These are phyloP conservation scores for Ilex aquifolium DNA, from an alignment of 257 asterid genomes.

Conservation along the genomic window DNA sequence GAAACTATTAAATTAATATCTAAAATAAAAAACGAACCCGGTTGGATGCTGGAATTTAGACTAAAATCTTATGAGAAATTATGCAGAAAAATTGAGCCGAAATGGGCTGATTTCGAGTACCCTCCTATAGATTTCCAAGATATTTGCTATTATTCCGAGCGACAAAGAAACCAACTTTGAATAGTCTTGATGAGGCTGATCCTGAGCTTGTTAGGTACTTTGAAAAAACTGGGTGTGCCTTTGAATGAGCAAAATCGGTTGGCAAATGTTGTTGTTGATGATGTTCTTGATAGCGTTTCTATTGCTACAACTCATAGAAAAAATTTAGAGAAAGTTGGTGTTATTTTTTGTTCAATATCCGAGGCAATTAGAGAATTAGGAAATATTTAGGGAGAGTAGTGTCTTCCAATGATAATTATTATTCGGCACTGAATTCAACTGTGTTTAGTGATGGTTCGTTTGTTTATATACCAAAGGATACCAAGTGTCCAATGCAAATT, in stretches of 20 bases:
- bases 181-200: conserved; percentile 84
- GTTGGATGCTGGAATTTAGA: conserved; percentile 88
- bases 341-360: conserved; percentile 87
- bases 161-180: conserved; percentile 74
- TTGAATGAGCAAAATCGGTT: conserved; percentile 75
- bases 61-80: conserved; percentile 72
- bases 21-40: conserved; percentile 13
- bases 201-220: conserved; percentile 79
- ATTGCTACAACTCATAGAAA: conserved; percentile 90
- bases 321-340: conserved; percentile 76
- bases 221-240: conserved; percentile 82
- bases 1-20: not conserved
- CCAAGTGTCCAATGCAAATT: conserved; percentile 91
- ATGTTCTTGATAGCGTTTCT: conserved; percentile 88
- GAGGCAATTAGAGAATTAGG: conserved; percentile 78
- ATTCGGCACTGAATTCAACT: conserved; percentile 81
- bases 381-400: conserved; percentile 81
- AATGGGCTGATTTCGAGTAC: conserved; percentile 86
- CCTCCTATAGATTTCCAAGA: conserved; percentile 70
- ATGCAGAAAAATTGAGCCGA: conserved; percentile 65
- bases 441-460: conserved; percentile 97
- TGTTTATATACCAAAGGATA: conserved; percentile 79
- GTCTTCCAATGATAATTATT: conserved; percentile 82
- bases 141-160: conserved; percentile 79
- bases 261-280: conserved; percentile 96